Conservation (phyloP, 2,329 filamentous ascomycete genomes). For the Atkinsonella hypoxylon region DNA sequence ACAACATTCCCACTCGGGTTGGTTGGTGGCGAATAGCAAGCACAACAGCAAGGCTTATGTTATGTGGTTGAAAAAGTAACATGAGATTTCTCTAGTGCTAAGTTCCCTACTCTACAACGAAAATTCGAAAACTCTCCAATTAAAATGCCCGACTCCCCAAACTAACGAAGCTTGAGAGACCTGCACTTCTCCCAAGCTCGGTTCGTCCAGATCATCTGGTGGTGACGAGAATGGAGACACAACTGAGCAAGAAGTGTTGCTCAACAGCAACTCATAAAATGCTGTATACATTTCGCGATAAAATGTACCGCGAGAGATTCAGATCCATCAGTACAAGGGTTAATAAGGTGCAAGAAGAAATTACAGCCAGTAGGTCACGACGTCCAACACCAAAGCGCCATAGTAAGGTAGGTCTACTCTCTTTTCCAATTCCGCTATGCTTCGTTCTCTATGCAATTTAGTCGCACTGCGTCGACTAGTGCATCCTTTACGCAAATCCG, state of each 20-base stretch:
- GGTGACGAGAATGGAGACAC: not conserved
- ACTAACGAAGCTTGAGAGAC: conserved; percentile 12
- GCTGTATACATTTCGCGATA: not conserved
- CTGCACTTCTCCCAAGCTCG: conserved; percentile 21
- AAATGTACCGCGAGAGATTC: not conserved
- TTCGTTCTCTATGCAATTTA: not conserved
- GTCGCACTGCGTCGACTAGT: conserved; percentile 1
- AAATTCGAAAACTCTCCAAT: not conserved
- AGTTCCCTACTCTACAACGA: not conserved
- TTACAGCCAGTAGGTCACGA: not conserved
- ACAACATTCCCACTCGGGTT: not conserved
- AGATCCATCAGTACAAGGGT: not conserved
- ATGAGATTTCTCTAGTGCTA: not conserved
- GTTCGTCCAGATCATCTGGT: not conserved
- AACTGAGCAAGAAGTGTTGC: not conserved
- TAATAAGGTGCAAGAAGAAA: not conserved
- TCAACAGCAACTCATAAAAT: not conserved
- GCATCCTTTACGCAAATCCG: conserved; percentile 66
- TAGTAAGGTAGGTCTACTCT: not conserved
- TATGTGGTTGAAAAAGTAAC: not conserved
- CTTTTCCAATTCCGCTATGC: conserved; percentile 1
- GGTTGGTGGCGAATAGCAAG: not conserved
- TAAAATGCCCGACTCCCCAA: not conserved
- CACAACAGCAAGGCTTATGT: not conserved
- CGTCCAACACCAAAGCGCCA: conserved; percentile 6